phyloP scores from a whole-genome alignment of 495 filamentous ascomycete species.

The Margaritispora aquatica region DNA sequence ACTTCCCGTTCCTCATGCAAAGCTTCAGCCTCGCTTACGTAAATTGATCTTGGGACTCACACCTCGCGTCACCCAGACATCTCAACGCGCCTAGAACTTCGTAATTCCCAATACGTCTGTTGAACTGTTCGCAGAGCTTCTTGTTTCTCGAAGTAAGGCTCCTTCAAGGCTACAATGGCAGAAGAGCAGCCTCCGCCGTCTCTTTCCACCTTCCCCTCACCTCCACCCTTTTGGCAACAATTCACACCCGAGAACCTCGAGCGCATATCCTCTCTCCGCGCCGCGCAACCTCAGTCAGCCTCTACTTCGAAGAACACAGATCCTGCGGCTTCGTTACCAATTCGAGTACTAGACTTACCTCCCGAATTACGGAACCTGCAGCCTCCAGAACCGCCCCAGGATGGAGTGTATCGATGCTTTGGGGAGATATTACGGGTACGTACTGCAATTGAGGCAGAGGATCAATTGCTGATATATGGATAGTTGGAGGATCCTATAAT shows the following conservation, averaged over 20 bases:
- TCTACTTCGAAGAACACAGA: conserved; percentile 18
- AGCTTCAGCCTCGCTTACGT: background rate
- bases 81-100: background rate
- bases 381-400: conserved; percentile 66
- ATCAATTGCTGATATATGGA: conserved; percentile 10
- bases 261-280: conserved; percentile 43
- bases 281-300: conserved; percentile 11
- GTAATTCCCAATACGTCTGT: too few relatives aligned
- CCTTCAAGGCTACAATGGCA: conserved; percentile 48
- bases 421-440: conserved; percentile 36
- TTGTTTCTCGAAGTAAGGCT: too few relatives aligned
- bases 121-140: too few relatives aligned
- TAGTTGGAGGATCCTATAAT: conserved; percentile 57
- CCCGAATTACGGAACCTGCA: conserved; percentile 71
- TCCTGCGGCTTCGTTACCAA: conserved; percentile 12
- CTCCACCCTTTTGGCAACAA: conserved; percentile 83
- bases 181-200: conserved; percentile 40
- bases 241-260: conserved; percentile 77
- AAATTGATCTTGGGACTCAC: background rate
- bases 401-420: conserved; percentile 71
- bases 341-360: conserved; percentile 51
- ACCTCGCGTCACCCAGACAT: background rate
- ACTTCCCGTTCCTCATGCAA: too few relatives aligned
- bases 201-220: conserved; percentile 66
- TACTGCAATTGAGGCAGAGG: background rate